These are phyloP conservation scores for Lentinula lateritia DNA, from an alignment of 768 basidiomycete genomes.

Conservation along the genomic window DNA sequence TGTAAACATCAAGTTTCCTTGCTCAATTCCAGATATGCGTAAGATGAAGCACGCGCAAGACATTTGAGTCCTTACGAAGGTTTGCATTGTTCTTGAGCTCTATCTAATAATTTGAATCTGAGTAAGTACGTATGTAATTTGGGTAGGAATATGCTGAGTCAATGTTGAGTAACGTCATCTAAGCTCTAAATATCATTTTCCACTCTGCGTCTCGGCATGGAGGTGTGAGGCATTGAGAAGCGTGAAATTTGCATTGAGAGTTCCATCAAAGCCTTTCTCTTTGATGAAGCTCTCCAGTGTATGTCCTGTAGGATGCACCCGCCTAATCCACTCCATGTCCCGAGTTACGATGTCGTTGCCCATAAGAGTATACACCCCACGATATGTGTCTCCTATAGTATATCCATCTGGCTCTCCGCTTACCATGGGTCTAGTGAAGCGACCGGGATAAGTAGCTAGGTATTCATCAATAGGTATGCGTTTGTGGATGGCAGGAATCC, in stretches of 20 bases:
- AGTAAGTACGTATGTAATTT: too few relatives aligned
- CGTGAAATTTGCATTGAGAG: background rate
- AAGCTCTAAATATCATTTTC: too few relatives aligned
- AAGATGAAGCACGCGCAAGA: too few relatives aligned
- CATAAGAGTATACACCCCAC: conserved; percentile 37
- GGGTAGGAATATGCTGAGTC: too few relatives aligned
- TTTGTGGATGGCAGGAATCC: conserved; percentile 25
- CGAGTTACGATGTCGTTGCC: conserved; percentile 36
- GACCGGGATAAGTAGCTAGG: conserved; percentile 20
- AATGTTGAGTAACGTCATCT: too few relatives aligned
- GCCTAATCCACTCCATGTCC: conserved; percentile 37
- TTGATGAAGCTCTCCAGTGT: conserved; percentile 38
- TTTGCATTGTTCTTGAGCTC: too few relatives aligned
- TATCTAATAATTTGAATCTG: too few relatives aligned
- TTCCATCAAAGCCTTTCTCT: conserved; percentile 24
- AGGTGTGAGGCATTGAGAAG: background rate
- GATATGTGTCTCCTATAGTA: conserved; percentile 36
- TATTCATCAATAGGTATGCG: conserved; percentile 28
- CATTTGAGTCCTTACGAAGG: too few relatives aligned
- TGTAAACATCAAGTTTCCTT: too few relatives aligned
- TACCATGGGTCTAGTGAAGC: conserved; percentile 26
- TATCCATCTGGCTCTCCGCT: conserved; percentile 25
- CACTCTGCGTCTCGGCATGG: background rate
- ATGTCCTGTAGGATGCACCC: conserved; percentile 29
- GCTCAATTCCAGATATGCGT: too few relatives aligned